Evolutionary conservation across 805 yeast genomes (phyloP), one percentile per base, ranked within the genome.

Genomic region (Wickerhamiella azyma): DNA sequence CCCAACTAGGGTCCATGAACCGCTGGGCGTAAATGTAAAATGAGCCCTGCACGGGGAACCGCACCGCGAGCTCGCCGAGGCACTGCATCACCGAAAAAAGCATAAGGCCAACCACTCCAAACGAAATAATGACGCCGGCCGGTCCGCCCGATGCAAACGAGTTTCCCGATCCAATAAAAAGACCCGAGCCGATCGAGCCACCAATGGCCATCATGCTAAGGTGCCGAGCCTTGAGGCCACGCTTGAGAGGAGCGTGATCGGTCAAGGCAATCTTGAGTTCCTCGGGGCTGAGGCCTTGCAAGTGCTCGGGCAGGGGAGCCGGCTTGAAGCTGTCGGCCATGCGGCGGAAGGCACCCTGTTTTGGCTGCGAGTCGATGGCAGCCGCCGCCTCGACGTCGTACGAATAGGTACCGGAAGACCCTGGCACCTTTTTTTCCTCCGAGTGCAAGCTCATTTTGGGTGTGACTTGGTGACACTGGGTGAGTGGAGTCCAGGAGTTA

Each of bases 131-230:
- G 13, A 75, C 59, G 46, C 72, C 75, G 7, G 74, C 83, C n/a
- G 74, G 72, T 11, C 76, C 76, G 47, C 75, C 75, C 9, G 56
- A 56, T 26, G 63, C 59, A 42, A 73, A 63, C n/a, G 76, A 64
- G 36, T 64, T 65, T 14, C 79, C 78, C 0, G 74, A 65, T 33
- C 77, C 74, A 30, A 77, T 64, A 55, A 74, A 77, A 26, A 77
- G 62, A 55, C 82, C 82, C 29, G 92, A 80, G 57, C 94, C 95
- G 49, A 84, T 79, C 45, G 89, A 80, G 47, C 92, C 86, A 49
- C 92, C 92, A 45, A 85, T 69, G 37, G 94, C 85, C 56, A 46
- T 14, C 49, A 46, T 46, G 46, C 60, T 64, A 41, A 64, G 46
- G 51, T 64, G 68, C n/a, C 68, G 59, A 14, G 56, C 57, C 50